These are phyloP conservation scores for Exophiala lecanii-corni DNA, from an alignment of 2,329 filamentous ascomycete genomes.

Conservation along the genomic window DNA sequence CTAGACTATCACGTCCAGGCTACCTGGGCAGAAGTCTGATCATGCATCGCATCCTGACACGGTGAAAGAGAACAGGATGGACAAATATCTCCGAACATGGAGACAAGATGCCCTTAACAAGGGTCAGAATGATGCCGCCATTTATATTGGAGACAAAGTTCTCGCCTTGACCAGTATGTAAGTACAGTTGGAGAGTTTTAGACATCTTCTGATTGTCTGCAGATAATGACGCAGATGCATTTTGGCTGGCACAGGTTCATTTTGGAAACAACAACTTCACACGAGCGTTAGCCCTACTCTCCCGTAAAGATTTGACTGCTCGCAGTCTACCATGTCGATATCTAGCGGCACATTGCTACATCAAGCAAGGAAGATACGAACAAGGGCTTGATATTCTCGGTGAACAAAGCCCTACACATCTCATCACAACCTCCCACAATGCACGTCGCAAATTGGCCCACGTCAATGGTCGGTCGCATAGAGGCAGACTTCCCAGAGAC, in stretches of 20 bases:
- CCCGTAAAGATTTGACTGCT: constrained; percentile 73
- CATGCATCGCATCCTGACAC: too few relatives aligned
- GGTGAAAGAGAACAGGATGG: constrained; percentile 57
- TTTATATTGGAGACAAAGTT: constrained; percentile 96
- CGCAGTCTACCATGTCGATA: constrained; percentile 86
- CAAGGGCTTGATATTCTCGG: constrained; percentile 83
- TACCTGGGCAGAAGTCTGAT: too few relatives aligned
- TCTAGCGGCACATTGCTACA: constrained; percentile 86
- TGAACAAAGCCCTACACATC: constrained; percentile 87
- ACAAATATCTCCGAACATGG: constrained; percentile 90
- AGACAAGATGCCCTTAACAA: constrained; percentile 92
- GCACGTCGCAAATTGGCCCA: constrained; percentile 67
- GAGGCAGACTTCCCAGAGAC: constrained; percentile 49
- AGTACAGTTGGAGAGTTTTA: constrained; percentile 9
- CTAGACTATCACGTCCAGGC: too few relatives aligned
- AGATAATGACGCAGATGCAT: constrained; percentile 93
- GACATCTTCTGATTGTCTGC: constrained; percentile 8
- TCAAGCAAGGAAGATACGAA: constrained; percentile 86
- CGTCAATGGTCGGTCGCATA: constrained; percentile 47
- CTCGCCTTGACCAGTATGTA: constrained; percentile 81
- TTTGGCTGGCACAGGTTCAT: constrained; percentile 97
- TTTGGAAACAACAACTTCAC: constrained; percentile 94
- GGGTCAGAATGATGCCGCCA: constrained; percentile 92
- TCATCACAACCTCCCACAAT: constrained; percentile 65
- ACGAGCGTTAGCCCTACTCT: constrained; percentile 79